A percentile compares a stretch with the other conserved stretches of the same genome.
Conservation (phyloP, 768 basidiomycete genomes). For the Hypholoma sublateritium region DNA sequence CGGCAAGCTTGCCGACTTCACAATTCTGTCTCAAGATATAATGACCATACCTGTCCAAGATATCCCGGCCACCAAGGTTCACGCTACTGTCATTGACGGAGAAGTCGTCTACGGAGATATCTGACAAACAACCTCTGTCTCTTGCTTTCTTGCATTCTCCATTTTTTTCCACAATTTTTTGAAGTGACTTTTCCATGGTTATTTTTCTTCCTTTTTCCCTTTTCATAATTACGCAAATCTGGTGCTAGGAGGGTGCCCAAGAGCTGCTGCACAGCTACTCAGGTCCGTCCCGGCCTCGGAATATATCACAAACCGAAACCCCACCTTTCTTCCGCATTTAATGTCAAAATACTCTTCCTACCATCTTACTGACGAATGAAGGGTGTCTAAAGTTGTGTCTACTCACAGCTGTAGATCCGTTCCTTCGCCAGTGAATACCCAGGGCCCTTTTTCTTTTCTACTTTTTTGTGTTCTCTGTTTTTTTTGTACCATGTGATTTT, state of each 20-base stretch:
- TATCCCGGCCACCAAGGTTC: constrained; percentile 67
- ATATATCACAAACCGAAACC: too few species aligned
- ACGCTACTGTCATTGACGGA: constrained; percentile 82
- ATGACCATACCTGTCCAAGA: constrained; percentile 59
- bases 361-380: not conserved
- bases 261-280: too few species aligned
- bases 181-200: not conserved
- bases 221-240: not conserved
- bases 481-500: not conserved
- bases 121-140: constrained; percentile 13
- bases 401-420: constrained; percentile 12
- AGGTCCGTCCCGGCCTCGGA: too few species aligned
- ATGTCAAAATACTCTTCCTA: too few species aligned
- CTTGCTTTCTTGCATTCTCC: constrained; percentile 3
- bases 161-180: constrained; percentile 4
- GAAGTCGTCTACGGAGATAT: constrained; percentile 38
- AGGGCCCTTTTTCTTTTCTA: constrained; percentile 2
- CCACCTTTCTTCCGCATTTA: too few species aligned
- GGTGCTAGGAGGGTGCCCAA: not conserved
- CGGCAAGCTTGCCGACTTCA: constrained; percentile 85
- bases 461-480: constrained; percentile 3
- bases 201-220: too few species aligned
- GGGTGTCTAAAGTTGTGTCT: not conserved
- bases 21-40: constrained; percentile 82
- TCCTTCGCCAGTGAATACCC: constrained; percentile 18